phyloP scores from a whole-genome alignment of 2,329 filamentous ascomycete species.

The Phialocephala subalpina region DNA sequence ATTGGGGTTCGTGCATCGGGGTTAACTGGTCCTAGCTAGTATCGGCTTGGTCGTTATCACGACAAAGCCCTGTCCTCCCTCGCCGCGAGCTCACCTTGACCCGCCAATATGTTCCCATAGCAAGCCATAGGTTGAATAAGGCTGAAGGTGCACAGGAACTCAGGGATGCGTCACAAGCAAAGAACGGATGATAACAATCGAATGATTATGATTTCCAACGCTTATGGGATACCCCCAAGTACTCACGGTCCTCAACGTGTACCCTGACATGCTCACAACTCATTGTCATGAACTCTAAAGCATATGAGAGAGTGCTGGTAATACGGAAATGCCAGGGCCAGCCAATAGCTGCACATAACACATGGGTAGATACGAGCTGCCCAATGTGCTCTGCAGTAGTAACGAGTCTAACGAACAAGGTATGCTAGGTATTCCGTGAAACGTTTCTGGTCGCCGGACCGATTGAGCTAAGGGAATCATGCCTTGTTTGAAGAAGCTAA shows the following conservation, averaged over 20 bases:
- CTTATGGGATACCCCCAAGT: background rate
- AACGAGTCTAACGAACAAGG: background rate
- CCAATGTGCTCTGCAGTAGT: background rate
- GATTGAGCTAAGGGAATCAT: background rate
- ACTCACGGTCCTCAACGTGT: background rate
- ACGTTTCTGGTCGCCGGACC: background rate
- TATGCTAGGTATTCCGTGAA: background rate
- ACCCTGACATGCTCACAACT: background rate
- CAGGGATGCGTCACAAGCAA: background rate
- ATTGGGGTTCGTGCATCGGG: background rate
- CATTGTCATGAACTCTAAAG: background rate
- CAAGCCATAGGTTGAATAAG: background rate
- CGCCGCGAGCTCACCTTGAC: background rate
- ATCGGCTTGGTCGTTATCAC: background rate
- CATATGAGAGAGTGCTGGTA: too few species aligned
- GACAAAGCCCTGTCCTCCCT: background rate
- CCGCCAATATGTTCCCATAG: background rate
- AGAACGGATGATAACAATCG: background rate
- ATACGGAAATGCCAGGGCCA: background rate
- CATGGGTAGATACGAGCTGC: background rate
- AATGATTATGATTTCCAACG: background rate
- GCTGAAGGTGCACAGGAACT: background rate
- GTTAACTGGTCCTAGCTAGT: background rate
- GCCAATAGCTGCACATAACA: background rate
- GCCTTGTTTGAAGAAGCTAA: background rate